Evolutionary conservation across 495 filamentous ascomycete genomes (phyloP).

Genomic region (Lophiostoma macrostomum): DNA sequence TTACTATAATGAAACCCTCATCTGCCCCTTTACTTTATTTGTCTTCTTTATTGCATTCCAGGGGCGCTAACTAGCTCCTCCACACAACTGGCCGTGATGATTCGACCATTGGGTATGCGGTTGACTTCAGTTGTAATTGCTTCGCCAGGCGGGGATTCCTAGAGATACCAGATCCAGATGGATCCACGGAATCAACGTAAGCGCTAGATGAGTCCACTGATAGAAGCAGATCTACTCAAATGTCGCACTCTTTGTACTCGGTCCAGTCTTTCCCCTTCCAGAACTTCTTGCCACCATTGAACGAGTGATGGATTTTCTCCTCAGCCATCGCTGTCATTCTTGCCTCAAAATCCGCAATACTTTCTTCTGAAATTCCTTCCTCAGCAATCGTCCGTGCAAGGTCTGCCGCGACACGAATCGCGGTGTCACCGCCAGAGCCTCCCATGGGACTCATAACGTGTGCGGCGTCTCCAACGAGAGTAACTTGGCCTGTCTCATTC

Average conservation of each 20-base stretch:
- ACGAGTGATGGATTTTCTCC: constrained; percentile 7
- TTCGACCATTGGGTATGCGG: too few relatives aligned
- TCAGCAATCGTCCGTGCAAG: constrained; percentile 1
- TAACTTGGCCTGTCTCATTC: not conserved
- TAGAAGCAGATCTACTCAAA: too few relatives aligned
- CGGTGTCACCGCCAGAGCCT: constrained; percentile 10
- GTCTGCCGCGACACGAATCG: constrained; percentile 6
- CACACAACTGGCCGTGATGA: too few relatives aligned
- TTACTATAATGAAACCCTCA: too few relatives aligned
- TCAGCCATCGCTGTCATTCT: not conserved
- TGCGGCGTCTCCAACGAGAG: not conserved
- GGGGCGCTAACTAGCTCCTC: too few relatives aligned
- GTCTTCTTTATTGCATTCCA: too few relatives aligned
- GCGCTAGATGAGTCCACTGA: too few relatives aligned
- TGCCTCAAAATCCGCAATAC: constrained; percentile 2
- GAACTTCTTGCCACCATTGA: constrained; percentile 8
- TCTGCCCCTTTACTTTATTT: too few relatives aligned
- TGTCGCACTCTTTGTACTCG: constrained; percentile 1
- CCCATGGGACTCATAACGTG: constrained; percentile 6
- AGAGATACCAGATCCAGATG: too few relatives aligned
- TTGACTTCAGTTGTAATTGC: too few relatives aligned
- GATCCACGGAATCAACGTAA: too few relatives aligned
- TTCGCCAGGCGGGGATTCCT: too few relatives aligned
- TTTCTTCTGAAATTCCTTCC: not conserved
- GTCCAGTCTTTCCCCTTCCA: constrained; percentile 14